Evolutionary conservation across 257 asterid species (phyloP), one percentile per base, ranked within the genome.

Genomic region (Plantago major): DNA sequence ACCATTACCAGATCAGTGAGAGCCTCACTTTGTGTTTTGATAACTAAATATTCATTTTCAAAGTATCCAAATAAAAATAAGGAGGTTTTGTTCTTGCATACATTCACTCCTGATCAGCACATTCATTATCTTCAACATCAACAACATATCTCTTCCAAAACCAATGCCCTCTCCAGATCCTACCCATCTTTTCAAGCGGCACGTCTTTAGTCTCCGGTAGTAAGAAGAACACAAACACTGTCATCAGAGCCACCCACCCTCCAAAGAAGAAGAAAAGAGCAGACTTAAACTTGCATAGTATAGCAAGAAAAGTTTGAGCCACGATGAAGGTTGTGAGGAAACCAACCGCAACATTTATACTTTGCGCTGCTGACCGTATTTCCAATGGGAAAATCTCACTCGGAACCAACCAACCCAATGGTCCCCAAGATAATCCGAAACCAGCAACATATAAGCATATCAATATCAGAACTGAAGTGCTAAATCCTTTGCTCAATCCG

Each of bases 401-500:
- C 9, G 78, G 57, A 9, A 72, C 61, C 16, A 72, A 40, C 77
- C 77, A 71, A 7, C 72, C 81, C 48, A 72, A 45, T 1, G 81
- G 81, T 15, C 81, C 78, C 81, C 81, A 76, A 12, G 81, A 76
- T 8, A 72, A 14, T 0, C 73, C 67, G 64, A 67, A 76, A 2
- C 73, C 74, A 30, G 73, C 52, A 44, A 64, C 70, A 11, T 76
- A 68, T 4, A 68, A 3, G 53, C 72, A 72, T 15, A 72, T 72
- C 73, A 72, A 30, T 45, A 68, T 37, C 51, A 68, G 38, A 15
- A 71, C 42, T 1, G 19, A 2, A n/a, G 59, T 2, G 10, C 51
- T 28, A 22, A 46, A 68, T 17, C 63, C 68, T 16, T n/a, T 48
- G 55, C 70, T 60, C 54, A 67, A 6, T 13, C 1, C 67, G 5